Evolutionary conservation across 176 grass and related monocot genomes (phyloP).

Genomic region (Ampelocalamus luodianensis): DNA sequence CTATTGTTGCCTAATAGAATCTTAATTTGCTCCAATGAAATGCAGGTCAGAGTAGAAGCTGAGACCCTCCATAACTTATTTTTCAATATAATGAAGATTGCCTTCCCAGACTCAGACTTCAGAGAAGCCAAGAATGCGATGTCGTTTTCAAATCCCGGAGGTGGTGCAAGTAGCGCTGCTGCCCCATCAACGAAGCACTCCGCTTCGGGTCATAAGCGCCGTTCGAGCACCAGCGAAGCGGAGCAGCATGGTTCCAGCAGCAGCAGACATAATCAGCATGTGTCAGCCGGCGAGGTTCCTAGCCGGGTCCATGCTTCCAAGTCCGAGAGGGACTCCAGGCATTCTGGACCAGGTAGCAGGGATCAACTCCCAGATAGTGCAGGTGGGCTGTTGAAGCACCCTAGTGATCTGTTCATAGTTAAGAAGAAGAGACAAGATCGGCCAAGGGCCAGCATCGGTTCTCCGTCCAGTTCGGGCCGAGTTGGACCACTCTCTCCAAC

Average conservation of each 20-base stretch:
- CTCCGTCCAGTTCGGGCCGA: conserved; percentile 69
- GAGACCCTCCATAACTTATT: conserved; percentile 83
- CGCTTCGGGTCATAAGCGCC: conserved; percentile 50
- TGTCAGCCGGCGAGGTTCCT: conserved; percentile 35
- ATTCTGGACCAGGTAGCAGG: conserved; percentile 45
- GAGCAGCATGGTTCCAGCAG: conserved; percentile 48
- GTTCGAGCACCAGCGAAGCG: conserved; percentile 33
- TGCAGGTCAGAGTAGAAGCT: conserved; percentile 78
- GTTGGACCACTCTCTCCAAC: conserved; percentile 59
- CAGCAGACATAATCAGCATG: conserved; percentile 37
- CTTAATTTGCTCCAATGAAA: conserved; percentile 24
- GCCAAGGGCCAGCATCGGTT: conserved; percentile 50
- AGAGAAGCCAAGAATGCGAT: conserved; percentile 63
- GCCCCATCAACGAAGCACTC: conserved; percentile 50
- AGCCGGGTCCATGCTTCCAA: conserved; percentile 47
- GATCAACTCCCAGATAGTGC: conserved; percentile 43
- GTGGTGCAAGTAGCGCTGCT: conserved; percentile 36
- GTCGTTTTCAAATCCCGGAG: conserved; percentile 62
- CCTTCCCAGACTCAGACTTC: conserved; percentile 96
- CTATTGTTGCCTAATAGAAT: background rate
- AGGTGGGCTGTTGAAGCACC: conserved; percentile 64
- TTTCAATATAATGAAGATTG: conserved; percentile 98
- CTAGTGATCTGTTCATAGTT: conserved; percentile 79
- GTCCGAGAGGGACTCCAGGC: conserved; percentile 58
- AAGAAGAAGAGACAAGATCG: conserved; percentile 97